Evolutionary conservation across 208 protist species (phyloP), one percentile per base, ranked within the genome.

Genomic region (Strigomonas galati): DNA sequence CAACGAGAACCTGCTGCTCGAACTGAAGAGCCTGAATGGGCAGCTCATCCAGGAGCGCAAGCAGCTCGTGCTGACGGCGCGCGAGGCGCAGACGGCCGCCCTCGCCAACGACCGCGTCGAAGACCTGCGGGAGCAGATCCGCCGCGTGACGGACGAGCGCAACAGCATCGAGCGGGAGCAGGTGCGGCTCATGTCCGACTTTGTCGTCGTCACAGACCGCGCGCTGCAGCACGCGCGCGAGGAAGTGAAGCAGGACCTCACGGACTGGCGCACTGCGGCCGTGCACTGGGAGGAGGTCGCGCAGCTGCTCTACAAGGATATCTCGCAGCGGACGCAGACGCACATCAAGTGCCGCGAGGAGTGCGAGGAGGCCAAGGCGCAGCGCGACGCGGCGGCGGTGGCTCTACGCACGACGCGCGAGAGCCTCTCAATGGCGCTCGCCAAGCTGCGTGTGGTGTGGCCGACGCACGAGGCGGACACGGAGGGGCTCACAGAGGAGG

Each of bases 291-390:
- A 96, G 74, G 71, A 85, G 40, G 83, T 92, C n/a, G 60, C 88
- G 19, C 81, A 92, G 72, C 70, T 93, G 67, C 82, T 94, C 7
- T 96, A 93, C 80, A 87, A 88, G 62, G 91, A 96, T 56, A 81
- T 94, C 24, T 67, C 81, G 1, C 79, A 92, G 66, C 91, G 86
- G 21, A 90, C 86, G 0, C 74, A 81, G 62, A 72, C 81, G 15
- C 89, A 96, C 69, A 54, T 84, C 35, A 72, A 79, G 55, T 92
- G 85, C 71, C 86, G 91, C 21, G 85, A 76, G 51, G 91, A 92
- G 77, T 94, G 86, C 51, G 91, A 94, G 60, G 82, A 78, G 49
- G 91, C 85, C 26, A 92, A 94, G 76, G 73, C 76, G 21, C 72
- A 85, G 56, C 76, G 91, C 14, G 91, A 96, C 60, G 69, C 68